Evolutionary conservation across 1,139 yeast genomes (phyloP).

Genomic region (Hansenula lynferdii): DNA sequence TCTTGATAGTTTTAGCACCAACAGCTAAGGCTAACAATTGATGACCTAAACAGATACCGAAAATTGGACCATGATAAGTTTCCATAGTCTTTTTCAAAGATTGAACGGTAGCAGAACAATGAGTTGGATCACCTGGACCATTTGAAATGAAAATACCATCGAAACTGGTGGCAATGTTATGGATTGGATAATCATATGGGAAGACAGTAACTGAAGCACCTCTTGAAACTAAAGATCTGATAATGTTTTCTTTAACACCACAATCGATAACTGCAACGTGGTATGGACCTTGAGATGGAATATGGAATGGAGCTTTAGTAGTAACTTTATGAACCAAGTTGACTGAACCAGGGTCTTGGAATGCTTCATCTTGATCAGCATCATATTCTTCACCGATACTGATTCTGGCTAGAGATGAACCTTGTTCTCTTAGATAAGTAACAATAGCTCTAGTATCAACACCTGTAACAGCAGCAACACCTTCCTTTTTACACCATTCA

Average conservation of each 20-base stretch:
- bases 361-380: conserved; percentile 89
- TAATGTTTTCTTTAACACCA: conserved; percentile 96
- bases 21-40: conserved; percentile 92
- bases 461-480: conserved; percentile 95
- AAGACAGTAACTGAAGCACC: conserved; percentile 96
- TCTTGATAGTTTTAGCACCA: conserved; percentile 88
- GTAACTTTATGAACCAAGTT: conserved; percentile 92
- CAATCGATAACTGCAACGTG: conserved; percentile 95
- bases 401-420: conserved; percentile 87
- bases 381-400: conserved; percentile 88
- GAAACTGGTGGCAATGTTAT: conserved; percentile 84
- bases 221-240: conserved; percentile 88
- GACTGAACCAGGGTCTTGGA: conserved; percentile 86
- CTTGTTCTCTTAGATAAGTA: conserved; percentile 88
- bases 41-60: conserved; percentile 97
- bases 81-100: conserved; percentile 69
- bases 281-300: conserved; percentile 55
- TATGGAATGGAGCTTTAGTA: conserved; percentile 92
- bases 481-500: conserved; percentile 95
- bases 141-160: conserved; percentile 94
- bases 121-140: conserved; percentile 99
- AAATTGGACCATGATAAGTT: conserved; percentile 71
- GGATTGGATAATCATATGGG: conserved; percentile 93
- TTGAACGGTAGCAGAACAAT: conserved; percentile 76
- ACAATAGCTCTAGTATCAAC: conserved; percentile 96